Evolutionary conservation across 306 rosid genomes (phyloP).

Genomic region (Rubus parviflorus): DNA sequence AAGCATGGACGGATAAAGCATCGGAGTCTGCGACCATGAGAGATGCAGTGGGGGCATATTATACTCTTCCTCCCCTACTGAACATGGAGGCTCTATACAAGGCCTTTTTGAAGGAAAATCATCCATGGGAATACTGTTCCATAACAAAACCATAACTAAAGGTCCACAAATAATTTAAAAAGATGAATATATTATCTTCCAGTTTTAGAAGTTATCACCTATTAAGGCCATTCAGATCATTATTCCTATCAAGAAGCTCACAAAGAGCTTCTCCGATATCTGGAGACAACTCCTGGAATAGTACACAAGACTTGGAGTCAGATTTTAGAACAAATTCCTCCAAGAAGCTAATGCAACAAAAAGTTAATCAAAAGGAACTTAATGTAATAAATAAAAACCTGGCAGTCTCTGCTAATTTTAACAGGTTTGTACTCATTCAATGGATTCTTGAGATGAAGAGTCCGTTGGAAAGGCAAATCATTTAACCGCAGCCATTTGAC

Average conservation of each 20-base stretch:
- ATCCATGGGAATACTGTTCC: conserved; percentile 45
- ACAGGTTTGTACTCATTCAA: conserved; percentile 83
- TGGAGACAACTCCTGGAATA: conserved; percentile 66
- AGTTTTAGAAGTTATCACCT: conserved; percentile 42
- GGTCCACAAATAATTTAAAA: conserved; percentile 16
- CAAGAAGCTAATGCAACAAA: conserved; percentile 1
- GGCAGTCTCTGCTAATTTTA: conserved; percentile 87
- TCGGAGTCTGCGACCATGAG: conserved; percentile 57
- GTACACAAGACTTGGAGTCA: conserved; percentile 26
- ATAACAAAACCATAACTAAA: conserved; percentile 32
- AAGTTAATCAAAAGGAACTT: conserved; percentile 4
- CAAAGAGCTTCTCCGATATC: conserved; percentile 80
- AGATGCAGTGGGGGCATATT: conserved; percentile 35
- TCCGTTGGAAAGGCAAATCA: conserved; percentile 72
- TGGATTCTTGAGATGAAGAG: conserved; percentile 80
- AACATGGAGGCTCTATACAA: conserved; percentile 42
- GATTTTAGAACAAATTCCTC: conserved; percentile 15
- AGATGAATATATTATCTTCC: conserved; percentile 16
- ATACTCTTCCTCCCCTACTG: conserved; percentile 44
- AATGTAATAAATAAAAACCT: conserved; percentile 41
- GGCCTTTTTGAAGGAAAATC: conserved; percentile 46
- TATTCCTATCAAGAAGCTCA: conserved; percentile 65
- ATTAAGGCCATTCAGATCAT: conserved; percentile 31
- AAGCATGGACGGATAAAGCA: conserved; percentile 43
- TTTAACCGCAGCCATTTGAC: conserved; percentile 71